Conservation (phyloP, 140 eudicot species). For the Eryngium alpinum region DNA sequence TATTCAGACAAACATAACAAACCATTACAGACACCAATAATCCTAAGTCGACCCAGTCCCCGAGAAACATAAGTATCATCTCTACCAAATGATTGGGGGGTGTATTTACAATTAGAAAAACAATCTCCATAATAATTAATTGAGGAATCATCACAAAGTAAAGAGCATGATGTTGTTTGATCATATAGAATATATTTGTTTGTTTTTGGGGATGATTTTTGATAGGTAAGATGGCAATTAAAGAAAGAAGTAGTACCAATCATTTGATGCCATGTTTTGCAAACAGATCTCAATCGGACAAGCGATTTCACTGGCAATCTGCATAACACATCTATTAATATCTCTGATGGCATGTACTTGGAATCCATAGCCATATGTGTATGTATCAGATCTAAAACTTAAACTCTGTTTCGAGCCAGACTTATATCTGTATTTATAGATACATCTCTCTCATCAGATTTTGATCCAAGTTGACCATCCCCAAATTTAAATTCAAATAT, state of each 20-base stretch:
- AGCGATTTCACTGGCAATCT: not conserved
- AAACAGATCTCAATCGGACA: not conserved
- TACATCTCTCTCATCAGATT: no score
- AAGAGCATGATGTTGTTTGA: not conserved
- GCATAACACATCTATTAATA: no score
- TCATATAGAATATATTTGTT: not conserved
- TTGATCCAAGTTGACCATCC: no score
- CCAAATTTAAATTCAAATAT: no score
- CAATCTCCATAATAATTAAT: not conserved
- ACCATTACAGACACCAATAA: not conserved
- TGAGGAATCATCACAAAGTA: not conserved
- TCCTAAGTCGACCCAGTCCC: not conserved
- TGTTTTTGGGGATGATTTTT: not conserved
- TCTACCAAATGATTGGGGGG: not conserved
- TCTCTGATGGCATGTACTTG: no score
- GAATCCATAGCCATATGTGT: no score
- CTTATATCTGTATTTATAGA: no score
- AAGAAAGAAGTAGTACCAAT: not conserved
- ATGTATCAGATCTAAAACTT: no score
- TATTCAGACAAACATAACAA: not conserved
- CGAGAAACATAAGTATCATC: not conserved
- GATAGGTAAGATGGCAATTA: not conserved
- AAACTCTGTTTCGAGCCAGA: no score
- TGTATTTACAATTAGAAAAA: not conserved
- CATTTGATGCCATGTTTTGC: not conserved